These are phyloP conservation scores for Penicillium sp. DNA, from an alignment of 2,329 filamentous ascomycete genomes.

Conservation along the genomic window DNA sequence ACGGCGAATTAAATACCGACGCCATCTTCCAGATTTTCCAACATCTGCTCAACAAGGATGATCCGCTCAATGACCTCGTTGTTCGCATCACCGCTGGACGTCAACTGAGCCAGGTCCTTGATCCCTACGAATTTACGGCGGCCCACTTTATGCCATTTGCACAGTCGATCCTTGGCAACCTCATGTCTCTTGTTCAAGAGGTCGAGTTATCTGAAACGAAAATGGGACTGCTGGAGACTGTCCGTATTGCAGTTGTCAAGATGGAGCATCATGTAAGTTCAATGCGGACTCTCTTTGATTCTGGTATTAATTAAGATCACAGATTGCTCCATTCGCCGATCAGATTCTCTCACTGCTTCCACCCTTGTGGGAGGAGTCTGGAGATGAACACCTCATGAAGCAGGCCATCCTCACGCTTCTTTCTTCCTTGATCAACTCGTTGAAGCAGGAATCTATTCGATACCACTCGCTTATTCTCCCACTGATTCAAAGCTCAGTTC, in stretches of 20 bases:
- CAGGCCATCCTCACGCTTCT: slow-evolving; percentile 87
- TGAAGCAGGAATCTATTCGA: slow-evolving; percentile 72
- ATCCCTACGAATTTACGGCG: slow-evolving; percentile 78
- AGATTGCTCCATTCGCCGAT: slow-evolving; percentile 67
- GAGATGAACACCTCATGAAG: slow-evolving; percentile 88
- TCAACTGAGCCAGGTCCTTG: slow-evolving; percentile 74
- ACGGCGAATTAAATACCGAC: slow-evolving; percentile 65
- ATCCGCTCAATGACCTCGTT: slow-evolving; percentile 82
- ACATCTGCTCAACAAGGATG: slow-evolving; percentile 74
- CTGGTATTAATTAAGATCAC: slow-evolving; percentile 1
- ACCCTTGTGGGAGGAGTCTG: slow-evolving; percentile 78
- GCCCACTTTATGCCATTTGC: slow-evolving; percentile 76
- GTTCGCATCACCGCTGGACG: slow-evolving; percentile 88
- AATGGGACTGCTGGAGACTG: slow-evolving; percentile 82
- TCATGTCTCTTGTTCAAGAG: slow-evolving; percentile 76
- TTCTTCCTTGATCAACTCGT: slow-evolving; percentile 77
- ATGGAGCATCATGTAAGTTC: slow-evolving; percentile 67
- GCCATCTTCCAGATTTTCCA: slow-evolving; percentile 86
- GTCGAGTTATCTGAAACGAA: slow-evolving; percentile 85
- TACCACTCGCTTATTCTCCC: slow-evolving; percentile 81
- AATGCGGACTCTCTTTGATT: not conserved
- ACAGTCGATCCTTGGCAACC: slow-evolving; percentile 65
- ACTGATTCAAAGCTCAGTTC: slow-evolving; percentile 74
- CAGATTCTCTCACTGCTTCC: slow-evolving; percentile 79
- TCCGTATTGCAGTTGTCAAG: slow-evolving; percentile 74